A percentile compares a stretch with the other conserved stretches of the same genome.
phyloP scores from a whole-genome alignment of 176 grass and related monocot genomes.

The Triticum turgidum region DNA sequence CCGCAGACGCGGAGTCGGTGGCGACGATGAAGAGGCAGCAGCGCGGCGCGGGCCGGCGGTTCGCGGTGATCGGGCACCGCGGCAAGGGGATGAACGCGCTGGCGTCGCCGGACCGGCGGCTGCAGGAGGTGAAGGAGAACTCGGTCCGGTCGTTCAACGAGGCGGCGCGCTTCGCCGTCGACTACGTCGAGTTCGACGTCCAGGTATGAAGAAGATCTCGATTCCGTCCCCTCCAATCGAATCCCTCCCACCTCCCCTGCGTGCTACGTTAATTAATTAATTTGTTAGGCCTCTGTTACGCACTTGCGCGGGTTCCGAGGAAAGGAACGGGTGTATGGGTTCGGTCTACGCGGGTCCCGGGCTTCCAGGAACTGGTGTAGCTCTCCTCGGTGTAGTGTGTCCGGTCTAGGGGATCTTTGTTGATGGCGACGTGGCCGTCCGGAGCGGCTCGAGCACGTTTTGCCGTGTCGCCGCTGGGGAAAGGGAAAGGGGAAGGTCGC shows the following conservation, averaged over 20 bases:
- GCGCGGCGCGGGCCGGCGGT: constrained; percentile 18
- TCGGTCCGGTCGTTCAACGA: constrained; percentile 83
- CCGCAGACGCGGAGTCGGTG: not conserved
- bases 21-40: not conserved
- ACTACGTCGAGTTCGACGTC: constrained; percentile 93
- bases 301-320: not conserved
- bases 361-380: not conserved
- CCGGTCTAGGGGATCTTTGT: not conserved
- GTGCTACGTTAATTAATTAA: not conserved
- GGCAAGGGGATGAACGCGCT: constrained; percentile 98
- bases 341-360: not conserved
- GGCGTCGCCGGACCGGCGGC: constrained; percentile 57
- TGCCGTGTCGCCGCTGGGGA: not conserved
- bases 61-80: constrained; percentile 79
- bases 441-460: not conserved
- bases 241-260: not conserved
- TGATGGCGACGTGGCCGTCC: not conserved
- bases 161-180: constrained; percentile 72
- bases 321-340: not conserved
- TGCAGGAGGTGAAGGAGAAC: constrained; percentile 92
- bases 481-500: not conserved
- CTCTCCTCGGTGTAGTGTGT: not conserved
- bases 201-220: constrained; percentile 43
- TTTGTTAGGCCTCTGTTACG: not conserved
- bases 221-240: not conserved